Percentiles rank a stretch among this genome's conserved stretches.
Evolutionary conservation across 2,329 filamentous ascomycete species (phyloP).

Genomic region (Bisporella sp.): DNA sequence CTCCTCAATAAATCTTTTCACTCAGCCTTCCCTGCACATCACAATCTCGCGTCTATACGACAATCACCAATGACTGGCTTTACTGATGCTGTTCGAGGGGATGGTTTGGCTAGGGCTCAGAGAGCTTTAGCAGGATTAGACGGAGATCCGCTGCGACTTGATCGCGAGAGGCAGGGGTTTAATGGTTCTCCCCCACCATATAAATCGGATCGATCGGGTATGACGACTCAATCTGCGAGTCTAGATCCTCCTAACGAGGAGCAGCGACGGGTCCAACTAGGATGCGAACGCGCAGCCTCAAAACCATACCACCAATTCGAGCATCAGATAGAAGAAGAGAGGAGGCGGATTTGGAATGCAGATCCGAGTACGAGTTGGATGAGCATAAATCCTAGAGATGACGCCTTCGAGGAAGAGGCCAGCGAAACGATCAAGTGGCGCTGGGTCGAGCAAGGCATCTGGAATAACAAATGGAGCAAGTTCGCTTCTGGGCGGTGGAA

Average conservation of each 20-base stretch:
- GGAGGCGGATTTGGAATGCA: slow-evolving; percentile 8
- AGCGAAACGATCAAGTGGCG: slow-evolving; percentile 17
- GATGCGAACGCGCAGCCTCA: neutral
- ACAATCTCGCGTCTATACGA: neutral
- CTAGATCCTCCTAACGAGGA: neutral
- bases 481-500: slow-evolving; percentile 6
- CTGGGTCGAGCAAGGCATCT: slow-evolving; percentile 24
- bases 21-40: neutral
- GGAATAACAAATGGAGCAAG: slow-evolving; percentile 8
- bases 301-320: slow-evolving; percentile 6
- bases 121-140: slow-evolving; percentile 4
- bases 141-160: neutral
- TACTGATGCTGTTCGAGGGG: slow-evolving; percentile 6
- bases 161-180: neutral
- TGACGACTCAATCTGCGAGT: neutral
- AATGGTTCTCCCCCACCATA: neutral
- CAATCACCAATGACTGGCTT: neutral
- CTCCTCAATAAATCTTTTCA: no score
- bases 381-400: neutral
- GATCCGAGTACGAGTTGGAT: slow-evolving; percentile 4
- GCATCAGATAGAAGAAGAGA: slow-evolving; percentile 7
- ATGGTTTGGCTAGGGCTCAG: slow-evolving; percentile 6
- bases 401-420: slow-evolving; percentile 1
- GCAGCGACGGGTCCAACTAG: neutral
- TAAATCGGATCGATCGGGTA: neutral